Conservation (phyloP, 2,329 filamentous ascomycete species). For the Aspergillus ochraceus region DNA sequence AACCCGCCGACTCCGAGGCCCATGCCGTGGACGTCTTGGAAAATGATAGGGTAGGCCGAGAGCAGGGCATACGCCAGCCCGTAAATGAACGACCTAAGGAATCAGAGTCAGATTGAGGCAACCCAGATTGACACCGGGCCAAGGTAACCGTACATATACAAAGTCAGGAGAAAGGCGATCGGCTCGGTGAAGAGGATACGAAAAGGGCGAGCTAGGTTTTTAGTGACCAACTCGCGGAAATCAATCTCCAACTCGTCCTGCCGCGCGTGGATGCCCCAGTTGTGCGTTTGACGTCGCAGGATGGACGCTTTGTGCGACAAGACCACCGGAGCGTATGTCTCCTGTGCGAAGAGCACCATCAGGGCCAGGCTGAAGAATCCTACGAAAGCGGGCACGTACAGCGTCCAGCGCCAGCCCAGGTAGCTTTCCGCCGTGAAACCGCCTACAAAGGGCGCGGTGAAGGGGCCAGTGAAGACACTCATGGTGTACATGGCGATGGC, state of each 20-base stretch:
- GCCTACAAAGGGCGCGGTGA: constrained; percentile 49
- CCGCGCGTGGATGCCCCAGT: constrained; percentile 24
- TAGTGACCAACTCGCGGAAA: constrained; percentile 18
- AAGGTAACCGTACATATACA: constrained; percentile 20
- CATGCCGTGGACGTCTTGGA: constrained; percentile 20
- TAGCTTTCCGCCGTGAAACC: constrained; percentile 48
- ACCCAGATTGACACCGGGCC: not conserved
- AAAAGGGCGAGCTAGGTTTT: constrained; percentile 23
- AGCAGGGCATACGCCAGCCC: constrained; percentile 22
- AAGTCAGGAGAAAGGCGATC: constrained; percentile 24
- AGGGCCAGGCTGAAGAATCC: constrained; percentile 45
- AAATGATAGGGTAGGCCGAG: constrained; percentile 22
- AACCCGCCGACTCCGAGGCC: constrained; percentile 15
- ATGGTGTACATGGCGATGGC: constrained; percentile 49
- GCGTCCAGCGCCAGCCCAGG: constrained; percentile 52
- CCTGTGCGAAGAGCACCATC: constrained; percentile 44
- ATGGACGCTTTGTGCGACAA: constrained; percentile 19
- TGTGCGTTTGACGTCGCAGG: constrained; percentile 20
- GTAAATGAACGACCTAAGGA: constrained; percentile 20
- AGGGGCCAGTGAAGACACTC: constrained; percentile 47
- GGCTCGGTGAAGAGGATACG: constrained; percentile 24
- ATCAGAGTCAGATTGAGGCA: not conserved
- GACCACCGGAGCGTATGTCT: constrained; percentile 51
- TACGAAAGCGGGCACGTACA: constrained; percentile 52
- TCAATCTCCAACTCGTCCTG: constrained; percentile 24